phyloP scores from a whole-genome alignment of 768 basidiomycete genomes.

The Suillus occidentalis region DNA sequence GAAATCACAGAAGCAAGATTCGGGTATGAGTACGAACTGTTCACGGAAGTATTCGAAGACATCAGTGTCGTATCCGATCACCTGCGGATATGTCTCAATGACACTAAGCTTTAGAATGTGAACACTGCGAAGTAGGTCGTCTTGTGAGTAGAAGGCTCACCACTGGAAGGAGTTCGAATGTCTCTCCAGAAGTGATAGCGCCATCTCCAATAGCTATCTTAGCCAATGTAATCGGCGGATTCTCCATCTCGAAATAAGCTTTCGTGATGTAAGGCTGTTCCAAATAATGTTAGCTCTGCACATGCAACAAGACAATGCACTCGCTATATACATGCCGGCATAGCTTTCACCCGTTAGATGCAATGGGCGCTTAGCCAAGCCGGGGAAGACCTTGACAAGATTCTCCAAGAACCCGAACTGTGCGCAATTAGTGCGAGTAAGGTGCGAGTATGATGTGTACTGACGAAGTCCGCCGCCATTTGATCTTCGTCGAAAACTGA shows the following conservation, averaged over 20 bases:
- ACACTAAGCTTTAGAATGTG: slow-evolving; percentile 44
- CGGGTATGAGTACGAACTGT: slow-evolving; percentile 46
- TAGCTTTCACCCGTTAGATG: slow-evolving; percentile 75
- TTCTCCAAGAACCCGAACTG: slow-evolving; percentile 74
- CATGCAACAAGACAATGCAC: slow-evolving; percentile 17
- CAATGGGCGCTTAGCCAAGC: slow-evolving; percentile 63
- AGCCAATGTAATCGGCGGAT: slow-evolving; percentile 66
- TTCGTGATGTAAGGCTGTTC: slow-evolving; percentile 73
- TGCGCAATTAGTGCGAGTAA: slow-evolving; percentile 3
- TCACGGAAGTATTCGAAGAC: slow-evolving; percentile 68
- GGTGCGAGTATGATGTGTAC: slow-evolving; percentile 19
- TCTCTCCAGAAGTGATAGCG: slow-evolving; percentile 49
- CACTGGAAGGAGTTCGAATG: slow-evolving; percentile 54
- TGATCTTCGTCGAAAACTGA: slow-evolving; percentile 63
- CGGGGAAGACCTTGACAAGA: slow-evolving; percentile 73
- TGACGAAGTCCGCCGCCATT: slow-evolving; percentile 52
- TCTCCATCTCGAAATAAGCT: slow-evolving; percentile 59
- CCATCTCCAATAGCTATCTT: slow-evolving; percentile 76
- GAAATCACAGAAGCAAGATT: neutral
- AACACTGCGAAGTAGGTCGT: neutral
- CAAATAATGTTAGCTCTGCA: neutral
- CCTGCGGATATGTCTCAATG: slow-evolving; percentile 72
- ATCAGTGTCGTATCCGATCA: slow-evolving; percentile 69
- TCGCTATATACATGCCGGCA: slow-evolving; percentile 68
- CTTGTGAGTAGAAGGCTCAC: slow-evolving; percentile 34